Conservation (phyloP, 306 rosid species). For the Morella rubra region DNA sequence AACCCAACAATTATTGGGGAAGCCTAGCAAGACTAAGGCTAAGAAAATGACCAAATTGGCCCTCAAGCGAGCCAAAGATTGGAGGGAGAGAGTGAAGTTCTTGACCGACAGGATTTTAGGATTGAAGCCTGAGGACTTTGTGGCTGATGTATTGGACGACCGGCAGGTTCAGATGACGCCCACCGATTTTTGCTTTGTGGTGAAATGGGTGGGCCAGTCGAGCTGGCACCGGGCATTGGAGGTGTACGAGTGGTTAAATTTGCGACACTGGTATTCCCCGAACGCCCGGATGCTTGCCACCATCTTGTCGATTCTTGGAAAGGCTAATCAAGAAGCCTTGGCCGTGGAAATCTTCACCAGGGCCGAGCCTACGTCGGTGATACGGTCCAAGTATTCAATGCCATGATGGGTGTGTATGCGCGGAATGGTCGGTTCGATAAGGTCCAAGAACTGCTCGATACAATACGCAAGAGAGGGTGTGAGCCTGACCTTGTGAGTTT, state of each 20-base stretch:
- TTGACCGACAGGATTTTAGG: constrained; percentile 70
- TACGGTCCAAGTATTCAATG: constrained; percentile 84
- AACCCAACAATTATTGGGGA: constrained; percentile 44
- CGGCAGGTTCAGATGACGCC: constrained; percentile 80
- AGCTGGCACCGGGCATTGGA: constrained; percentile 89
- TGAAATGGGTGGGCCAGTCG: constrained; percentile 73
- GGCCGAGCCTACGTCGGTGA: constrained; percentile 51
- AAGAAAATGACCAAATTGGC: constrained; percentile 83
- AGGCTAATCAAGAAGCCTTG: constrained; percentile 75
- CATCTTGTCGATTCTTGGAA: constrained; percentile 76
- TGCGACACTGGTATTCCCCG: constrained; percentile 82
- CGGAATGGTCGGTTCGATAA: constrained; percentile 62
- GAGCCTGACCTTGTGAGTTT: constrained; percentile 90
- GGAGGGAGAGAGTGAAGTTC: constrained; percentile 84
- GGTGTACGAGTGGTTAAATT: constrained; percentile 87
- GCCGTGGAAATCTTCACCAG: constrained; percentile 78
- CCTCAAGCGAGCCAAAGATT: constrained; percentile 68
- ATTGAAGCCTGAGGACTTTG: constrained; percentile 68
- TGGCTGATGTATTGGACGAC: constrained; percentile 78
- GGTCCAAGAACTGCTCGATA: constrained; percentile 61
- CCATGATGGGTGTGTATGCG: constrained; percentile 93
- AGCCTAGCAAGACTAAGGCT: constrained; percentile 55
- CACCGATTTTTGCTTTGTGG: constrained; percentile 85
- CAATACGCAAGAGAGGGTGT: constrained; percentile 72
- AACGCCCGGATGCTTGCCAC: constrained; percentile 93